These are phyloP conservation scores for Suhomyces kilbournensis DNA, from an alignment of 805 yeast species.

Conservation along the genomic window DNA sequence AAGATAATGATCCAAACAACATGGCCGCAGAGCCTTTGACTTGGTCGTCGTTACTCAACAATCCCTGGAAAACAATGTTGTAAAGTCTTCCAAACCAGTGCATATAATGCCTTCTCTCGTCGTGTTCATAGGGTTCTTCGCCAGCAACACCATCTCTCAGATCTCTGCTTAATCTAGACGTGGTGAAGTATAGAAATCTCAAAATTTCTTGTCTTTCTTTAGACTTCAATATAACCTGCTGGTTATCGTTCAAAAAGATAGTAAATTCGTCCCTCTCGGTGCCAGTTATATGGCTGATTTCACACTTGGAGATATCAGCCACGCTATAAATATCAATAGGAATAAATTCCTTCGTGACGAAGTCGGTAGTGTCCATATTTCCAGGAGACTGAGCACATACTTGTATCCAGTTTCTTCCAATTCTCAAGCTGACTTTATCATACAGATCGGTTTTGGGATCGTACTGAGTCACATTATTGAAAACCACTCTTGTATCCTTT, in stretches of 20 bases:
- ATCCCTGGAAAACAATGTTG: slow-evolving; percentile 64
- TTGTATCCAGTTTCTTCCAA: slow-evolving; percentile 71
- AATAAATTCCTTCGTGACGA: slow-evolving; percentile 25
- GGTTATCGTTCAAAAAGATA: slow-evolving; percentile 25
- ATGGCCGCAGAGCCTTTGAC: slow-evolving; percentile 64
- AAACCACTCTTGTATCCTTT: slow-evolving; percentile 36
- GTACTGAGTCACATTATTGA: slow-evolving; percentile 41
- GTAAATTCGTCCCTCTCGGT: slow-evolving; percentile 33
- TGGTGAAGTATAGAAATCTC: slow-evolving; percentile 65
- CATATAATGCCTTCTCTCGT: slow-evolving; percentile 20
- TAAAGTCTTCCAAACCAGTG: slow-evolving; percentile 57
- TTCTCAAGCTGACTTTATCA: slow-evolving; percentile 58
- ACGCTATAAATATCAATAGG: slow-evolving; percentile 36
- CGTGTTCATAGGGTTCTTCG: not conserved
- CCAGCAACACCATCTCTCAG: slow-evolving; percentile 7
- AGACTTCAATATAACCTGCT: slow-evolving; percentile 29
- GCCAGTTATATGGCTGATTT: slow-evolving; percentile 24
- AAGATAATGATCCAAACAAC: slow-evolving; percentile 59
- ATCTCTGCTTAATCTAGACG: slow-evolving; percentile 42
- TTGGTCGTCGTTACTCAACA: slow-evolving; percentile 56
- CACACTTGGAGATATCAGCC: slow-evolving; percentile 36
- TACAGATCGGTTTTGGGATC: slow-evolving; percentile 48
- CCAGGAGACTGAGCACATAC: slow-evolving; percentile 27
- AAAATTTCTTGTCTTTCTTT: slow-evolving; percentile 55
- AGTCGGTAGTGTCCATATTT: slow-evolving; percentile 15